Percentiles rank a stretch among this genome's conserved stretches.
Evolutionary conservation across 768 basidiomycete species (phyloP).

Genomic region (Suillus ampliporus): DNA sequence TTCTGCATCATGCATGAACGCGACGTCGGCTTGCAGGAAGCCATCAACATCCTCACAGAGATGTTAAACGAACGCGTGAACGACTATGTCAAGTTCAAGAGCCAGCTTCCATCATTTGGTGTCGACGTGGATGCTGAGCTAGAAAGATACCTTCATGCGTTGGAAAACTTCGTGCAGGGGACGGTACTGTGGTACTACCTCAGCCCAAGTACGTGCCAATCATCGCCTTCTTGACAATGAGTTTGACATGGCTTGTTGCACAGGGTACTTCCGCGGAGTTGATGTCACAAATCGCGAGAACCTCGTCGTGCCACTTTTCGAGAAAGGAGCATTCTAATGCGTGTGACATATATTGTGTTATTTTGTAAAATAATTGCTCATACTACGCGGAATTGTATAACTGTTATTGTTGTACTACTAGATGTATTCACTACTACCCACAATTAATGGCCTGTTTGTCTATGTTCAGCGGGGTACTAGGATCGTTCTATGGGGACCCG

Average conservation of each 20-base stretch:
- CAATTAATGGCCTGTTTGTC: neutral
- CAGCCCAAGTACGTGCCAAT: conserved; percentile 39
- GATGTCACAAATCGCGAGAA: conserved; percentile 37
- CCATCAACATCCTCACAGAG: conserved; percentile 42
- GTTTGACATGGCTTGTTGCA: conserved; percentile 16
- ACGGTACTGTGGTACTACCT: conserved; percentile 48
- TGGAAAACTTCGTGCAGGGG: conserved; percentile 46
- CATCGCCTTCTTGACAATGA: conserved; percentile 8
- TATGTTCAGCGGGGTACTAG: neutral
- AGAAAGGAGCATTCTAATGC: conserved; percentile 29
- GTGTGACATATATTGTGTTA: conserved; percentile 20
- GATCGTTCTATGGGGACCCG: neutral
- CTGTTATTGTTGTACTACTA: conserved; percentile 21
- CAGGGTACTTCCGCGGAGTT: conserved; percentile 40
- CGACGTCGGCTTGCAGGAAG: conserved; percentile 38
- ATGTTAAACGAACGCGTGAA: conserved; percentile 43
- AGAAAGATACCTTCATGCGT: conserved; percentile 37
- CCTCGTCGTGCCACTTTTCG: conserved; percentile 37
- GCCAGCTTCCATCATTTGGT: conserved; percentile 41
- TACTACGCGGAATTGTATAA: conserved; percentile 22
- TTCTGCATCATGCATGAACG: conserved; percentile 46
- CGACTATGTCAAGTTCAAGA: conserved; percentile 39
- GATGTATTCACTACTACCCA: conserved; percentile 7
- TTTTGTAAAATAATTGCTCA: conserved; percentile 25
- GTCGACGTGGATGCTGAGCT: conserved; percentile 40